Evolutionary conservation across 371 early-diverging fungal genomes (phyloP), one percentile per base, ranked within the genome.

Genomic region (Mortierella sp.): DNA sequence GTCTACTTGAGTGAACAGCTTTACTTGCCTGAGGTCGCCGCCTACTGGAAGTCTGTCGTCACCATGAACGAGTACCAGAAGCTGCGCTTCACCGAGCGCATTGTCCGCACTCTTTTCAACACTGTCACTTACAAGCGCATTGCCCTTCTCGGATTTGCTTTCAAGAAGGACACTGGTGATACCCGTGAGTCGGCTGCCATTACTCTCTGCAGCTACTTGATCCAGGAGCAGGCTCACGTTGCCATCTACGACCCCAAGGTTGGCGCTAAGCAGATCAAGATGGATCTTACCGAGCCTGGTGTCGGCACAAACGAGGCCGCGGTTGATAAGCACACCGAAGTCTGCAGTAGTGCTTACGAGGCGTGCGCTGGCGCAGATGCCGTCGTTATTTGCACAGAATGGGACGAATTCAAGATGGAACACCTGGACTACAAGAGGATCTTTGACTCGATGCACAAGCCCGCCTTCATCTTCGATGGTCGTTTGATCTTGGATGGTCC

Each of bases 151-250:
- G 98, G 98, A 26, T 97, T 96, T 76, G 96, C 98, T 9, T 97
- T 94, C 87, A 97, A 97, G 87, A 94, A 94, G 86, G 93, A 95
- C 68, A 97, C 96, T 26, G 95, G 95, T 55, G 98, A 97, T 81
- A 94, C 98, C 38, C 89, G 97, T 66, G 96, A 96, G 84, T 93
- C 94, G 49, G 94, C 98, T 34, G 96, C 98, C 48, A 95, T 95
- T 56, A 87, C 90, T 5, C 80, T 97, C 55, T 86, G 88, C 81
- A 89, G 92, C 80, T 88, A 89, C 76, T 90, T 96, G 53, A 82
- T 96, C 54, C 85, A 90, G 74, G 94, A 94, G 71, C 89, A 87
- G 41, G 96, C 96, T 24, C 82, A 83, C 38, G 82, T 97, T 54
- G 82, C 85, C 48, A 87, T 97, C 67, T 96, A 95, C 78, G 98